Evolutionary conservation across 1,284 basidiomycete genomes (phyloP), one percentile per base, ranked within the genome.

Genomic region (Cryptococcus sp.): DNA sequence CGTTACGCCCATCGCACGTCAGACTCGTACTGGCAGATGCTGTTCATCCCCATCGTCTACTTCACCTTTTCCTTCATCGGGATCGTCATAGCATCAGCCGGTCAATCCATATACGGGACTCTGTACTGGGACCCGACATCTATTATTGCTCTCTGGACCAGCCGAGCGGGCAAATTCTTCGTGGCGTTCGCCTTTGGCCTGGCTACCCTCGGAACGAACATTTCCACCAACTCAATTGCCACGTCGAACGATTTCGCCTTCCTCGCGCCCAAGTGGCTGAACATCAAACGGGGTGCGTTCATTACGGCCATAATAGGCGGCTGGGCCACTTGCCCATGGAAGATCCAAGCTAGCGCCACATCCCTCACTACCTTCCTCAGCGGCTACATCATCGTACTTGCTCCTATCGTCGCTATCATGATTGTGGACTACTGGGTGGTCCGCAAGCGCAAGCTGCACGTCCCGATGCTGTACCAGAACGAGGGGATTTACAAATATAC

Each of bases 161-260:
- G 63, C 42, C 84, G 89, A 48, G 85, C 89, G 0, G 89, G 86
- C 0, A 85, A 87, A 17, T 92, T 92, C 81, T 90, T 92, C 70
- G 85, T 85, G 1, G 81, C 87, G 0, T 85, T 88, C 71, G 81
- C 84, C n/a, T 76, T 90, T 72, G 80, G 82, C 16, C 77, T 91
- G 35, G 84, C 86, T 22, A 88, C 86, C 4, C 79, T 90, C 52
- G 88, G 88, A 38, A 86, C 87, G 50, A 90, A 90, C 69, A 87
- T 90, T 61, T 88, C 75, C 20, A 75, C 78, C 57, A 82, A 90
- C 76, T 87, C 85, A 42, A 80, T 91, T 59, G 87, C 86, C 38
- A 86, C 88, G 1, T 88, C 87, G 0, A 91, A 91, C 76, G 86
- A 91, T 74, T 84, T 90, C 79, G 86, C 85, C 15, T 88, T 85